Percentiles rank a stretch among this genome's conserved stretches.
These are phyloP conservation scores for Kalmusia sp. DNA, from an alignment of 2,329 filamentous ascomycete species.

Conservation along the genomic window DNA sequence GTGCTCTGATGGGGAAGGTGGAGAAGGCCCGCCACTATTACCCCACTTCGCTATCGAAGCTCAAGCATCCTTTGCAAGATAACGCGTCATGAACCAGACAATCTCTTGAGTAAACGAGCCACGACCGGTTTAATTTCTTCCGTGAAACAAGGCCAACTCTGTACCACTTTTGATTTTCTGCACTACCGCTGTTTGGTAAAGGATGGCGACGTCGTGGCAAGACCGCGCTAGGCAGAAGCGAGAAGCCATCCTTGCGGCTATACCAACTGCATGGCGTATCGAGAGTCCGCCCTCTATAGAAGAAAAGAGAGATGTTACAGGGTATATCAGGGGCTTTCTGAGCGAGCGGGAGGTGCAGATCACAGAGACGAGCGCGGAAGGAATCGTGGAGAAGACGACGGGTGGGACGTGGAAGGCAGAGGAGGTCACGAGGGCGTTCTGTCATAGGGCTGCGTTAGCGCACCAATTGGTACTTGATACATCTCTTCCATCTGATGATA, in stretches of 20 bases:
- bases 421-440: conserved; percentile 63
- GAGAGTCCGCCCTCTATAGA: conserved; percentile 54
- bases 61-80: background rate
- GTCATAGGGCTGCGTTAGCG: conserved; percentile 61
- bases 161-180: background rate
- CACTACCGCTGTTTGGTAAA: conserved; percentile 9
- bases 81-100: conserved; percentile 1
- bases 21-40: background rate
- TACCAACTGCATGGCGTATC: conserved; percentile 65
- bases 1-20: conserved; percentile 7
- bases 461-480: conserved; percentile 52
- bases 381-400: conserved; percentile 62
- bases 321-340: conserved; percentile 65
- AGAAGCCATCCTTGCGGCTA: conserved; percentile 59
- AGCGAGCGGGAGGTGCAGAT: conserved; percentile 63
- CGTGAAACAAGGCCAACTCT: no score
- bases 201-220: conserved; percentile 54
- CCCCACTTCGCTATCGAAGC: conserved; percentile 6
- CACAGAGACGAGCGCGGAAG: conserved; percentile 66
- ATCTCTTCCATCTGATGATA: background rate
- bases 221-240: conserved; percentile 60
- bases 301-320: conserved; percentile 57
- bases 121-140: background rate
- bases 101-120: background rate
- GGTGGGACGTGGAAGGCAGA: conserved; percentile 64